Evolutionary conservation across 2,329 filamentous ascomycete genomes (phyloP), one percentile per base, ranked within the genome.

Genomic region (Nemania sp.): DNA sequence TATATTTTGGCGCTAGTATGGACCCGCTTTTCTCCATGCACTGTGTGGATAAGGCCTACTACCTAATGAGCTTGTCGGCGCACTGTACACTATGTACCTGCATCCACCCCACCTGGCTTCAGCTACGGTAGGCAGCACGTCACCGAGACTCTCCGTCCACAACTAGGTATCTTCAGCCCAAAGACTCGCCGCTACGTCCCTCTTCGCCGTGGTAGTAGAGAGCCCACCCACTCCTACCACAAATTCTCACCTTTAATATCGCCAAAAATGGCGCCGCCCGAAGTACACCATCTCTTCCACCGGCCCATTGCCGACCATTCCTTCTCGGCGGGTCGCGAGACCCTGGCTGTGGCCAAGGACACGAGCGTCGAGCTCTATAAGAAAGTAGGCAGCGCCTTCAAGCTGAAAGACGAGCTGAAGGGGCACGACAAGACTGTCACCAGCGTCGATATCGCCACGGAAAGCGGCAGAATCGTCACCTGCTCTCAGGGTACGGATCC

Each of bases 391-490:
- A 84, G 77, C 67, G 82, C 85, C 61, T 97, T 92, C 76, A 85
- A 85, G 71, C 79, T 97, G 62, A 87, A 93, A 71, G 91, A 97
- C 72, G 91, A 97, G 76, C 81, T 99, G 55, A 94, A 92, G 69
- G 94, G 92, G 39, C 94, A 99, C 68, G 95, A 99, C 73, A 99
- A 99, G 79, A 92, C 86, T 1, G 90, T 99, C 46, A 99, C 94
- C 1, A 88, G 94, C 65, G 91, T 99, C 20, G 94, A 99, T 68
- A 96, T 99, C 76, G 93, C 94, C 2, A 90, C 91, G 15, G 84
- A 84, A 59, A 93, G 86, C 62, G 93, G 94, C 52, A 90, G 91
- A 69, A 99, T 99, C 67, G 94, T 99, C 30, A 96, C 94, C 49
- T 99, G 93, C 77, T 97, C 93, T 20, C 94, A 99, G 78, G 91